phyloP scores from a whole-genome alignment of 2,329 filamentous ascomycete species.

The Berkeleyomyces basicola region DNA sequence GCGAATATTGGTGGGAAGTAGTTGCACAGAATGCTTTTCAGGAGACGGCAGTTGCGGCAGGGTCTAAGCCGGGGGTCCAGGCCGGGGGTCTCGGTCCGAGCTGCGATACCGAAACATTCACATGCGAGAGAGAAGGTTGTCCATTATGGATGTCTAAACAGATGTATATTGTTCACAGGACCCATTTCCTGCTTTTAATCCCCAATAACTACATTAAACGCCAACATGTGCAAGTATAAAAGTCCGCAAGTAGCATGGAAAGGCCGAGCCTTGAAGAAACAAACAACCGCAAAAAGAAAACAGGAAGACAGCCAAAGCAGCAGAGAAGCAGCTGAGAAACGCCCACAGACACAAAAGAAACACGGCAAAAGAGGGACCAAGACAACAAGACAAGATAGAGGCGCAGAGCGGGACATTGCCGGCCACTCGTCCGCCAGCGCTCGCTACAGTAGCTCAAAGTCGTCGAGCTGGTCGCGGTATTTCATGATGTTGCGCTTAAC shows the following conservation, averaged over 20 bases:
- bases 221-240: background rate
- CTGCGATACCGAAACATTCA: conserved; percentile 2
- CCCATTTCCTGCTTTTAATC: background rate
- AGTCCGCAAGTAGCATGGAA: conserved; percentile 1
- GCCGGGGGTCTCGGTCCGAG: background rate
- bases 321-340: background rate
- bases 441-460: conserved; percentile 73
- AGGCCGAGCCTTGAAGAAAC: background rate
- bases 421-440: background rate
- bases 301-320: background rate
- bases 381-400: background rate
- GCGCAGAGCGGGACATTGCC: background rate
- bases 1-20: background rate
- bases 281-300: background rate
- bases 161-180: background rate
- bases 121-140: background rate
- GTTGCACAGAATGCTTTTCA: no score
- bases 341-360: background rate
- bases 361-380: background rate
- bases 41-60: background rate
- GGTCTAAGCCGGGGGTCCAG: no score
- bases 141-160: background rate
- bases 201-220: conserved; percentile 2
- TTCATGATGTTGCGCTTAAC: conserved; percentile 92
- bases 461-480: conserved; percentile 87